Base-by-base conservation (phyloP, 148 eudicot genomes). In the Chenopodium formosanum region DNA sequence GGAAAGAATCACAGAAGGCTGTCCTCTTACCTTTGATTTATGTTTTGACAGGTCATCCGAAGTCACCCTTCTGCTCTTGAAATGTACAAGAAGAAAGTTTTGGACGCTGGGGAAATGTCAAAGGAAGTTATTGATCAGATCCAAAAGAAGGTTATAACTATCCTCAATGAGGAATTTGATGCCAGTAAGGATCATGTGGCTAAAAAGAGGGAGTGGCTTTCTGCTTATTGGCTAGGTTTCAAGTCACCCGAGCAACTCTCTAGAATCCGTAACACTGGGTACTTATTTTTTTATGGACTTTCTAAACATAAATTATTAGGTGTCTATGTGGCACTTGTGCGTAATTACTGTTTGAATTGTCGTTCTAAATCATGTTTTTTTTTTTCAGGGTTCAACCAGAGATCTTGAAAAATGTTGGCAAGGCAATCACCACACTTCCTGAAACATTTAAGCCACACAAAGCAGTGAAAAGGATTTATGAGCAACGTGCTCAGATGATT, bases 231-330 rank as follows among this genome's bases (percentile, higher is more conserved):
- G 98, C 75, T 89, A 29, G 98, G 96, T 31, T 91, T 88, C 84
- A 95, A 95, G 86, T 95, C 98, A 81, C 98, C 97, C 50, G 94
- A 90, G 84, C 97, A 93, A 84, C 81, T 90, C 85, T 90, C 96
- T 17, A 92, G 93, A 19, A 85, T 91, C 58, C 91, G 96, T 63
- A 90, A 95, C 87, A 95, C 97, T 67, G 97, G 97, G 98, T 95
- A 86, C 37, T 56, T 12, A 12, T 78, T 40, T 64, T 13, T 66
- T 46, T 34, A 34, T 69, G 4, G 70, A 86, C 17, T 22, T 70
- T 37, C 31, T 40, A 1, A 31, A 46, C 1, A 40, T 40, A 6
- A 40, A 40, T 40, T 40, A 6, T 40, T 40, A 40, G 44, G 44
- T 40, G 44, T 40, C n/a, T 78, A 46, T 25, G 47, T 81, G n/a